Evolutionary conservation across 768 basidiomycete genomes (phyloP).

Genomic region (Mrakia hoshinonis): DNA sequence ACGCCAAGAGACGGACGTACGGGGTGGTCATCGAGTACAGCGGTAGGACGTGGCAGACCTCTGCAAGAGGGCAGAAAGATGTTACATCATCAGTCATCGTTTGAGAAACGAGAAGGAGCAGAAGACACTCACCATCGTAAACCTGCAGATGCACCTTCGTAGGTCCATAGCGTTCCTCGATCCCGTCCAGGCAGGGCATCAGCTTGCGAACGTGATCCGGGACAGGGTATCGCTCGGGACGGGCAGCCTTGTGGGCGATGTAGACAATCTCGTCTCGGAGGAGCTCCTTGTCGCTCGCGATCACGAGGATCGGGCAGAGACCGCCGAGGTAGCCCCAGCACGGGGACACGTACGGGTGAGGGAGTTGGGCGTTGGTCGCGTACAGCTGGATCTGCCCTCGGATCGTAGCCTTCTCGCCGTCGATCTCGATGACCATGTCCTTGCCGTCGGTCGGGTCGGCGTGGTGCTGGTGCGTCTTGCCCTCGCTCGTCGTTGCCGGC

Average conservation of each 20-base stretch:
- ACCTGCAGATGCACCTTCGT: constrained; percentile 87
- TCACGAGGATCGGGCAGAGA: constrained; percentile 70
- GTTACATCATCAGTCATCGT: not conserved
- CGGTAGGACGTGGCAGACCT: constrained; percentile 29
- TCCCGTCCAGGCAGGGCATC: constrained; percentile 39
- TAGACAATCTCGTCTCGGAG: constrained; percentile 29
- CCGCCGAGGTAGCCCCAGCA: constrained; percentile 75
- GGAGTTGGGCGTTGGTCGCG: constrained; percentile 44
- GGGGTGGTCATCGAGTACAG: constrained; percentile 30
- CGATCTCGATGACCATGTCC: constrained; percentile 23
- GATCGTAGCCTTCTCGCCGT: constrained; percentile 22
- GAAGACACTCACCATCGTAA: constrained; percentile 60
- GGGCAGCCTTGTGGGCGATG: constrained; percentile 75
- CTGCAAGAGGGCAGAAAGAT: constrained; percentile 6
- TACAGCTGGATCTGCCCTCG: constrained; percentile 30
- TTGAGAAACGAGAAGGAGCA: not conserved
- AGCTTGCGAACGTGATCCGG: constrained; percentile 48
- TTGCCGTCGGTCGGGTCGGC: constrained; percentile 22
- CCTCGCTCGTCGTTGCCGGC: constrained; percentile 17
- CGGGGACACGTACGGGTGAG: constrained; percentile 67
- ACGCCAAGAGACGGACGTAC: not conserved
- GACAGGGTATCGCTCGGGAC: constrained; percentile 64
- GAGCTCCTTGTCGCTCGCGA: constrained; percentile 30
- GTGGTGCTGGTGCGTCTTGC: constrained; percentile 9
- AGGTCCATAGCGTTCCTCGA: constrained; percentile 42